Evolutionary conservation across 805 yeast species (phyloP).

Genomic region (Helenozyma baotianmanensis): DNA sequence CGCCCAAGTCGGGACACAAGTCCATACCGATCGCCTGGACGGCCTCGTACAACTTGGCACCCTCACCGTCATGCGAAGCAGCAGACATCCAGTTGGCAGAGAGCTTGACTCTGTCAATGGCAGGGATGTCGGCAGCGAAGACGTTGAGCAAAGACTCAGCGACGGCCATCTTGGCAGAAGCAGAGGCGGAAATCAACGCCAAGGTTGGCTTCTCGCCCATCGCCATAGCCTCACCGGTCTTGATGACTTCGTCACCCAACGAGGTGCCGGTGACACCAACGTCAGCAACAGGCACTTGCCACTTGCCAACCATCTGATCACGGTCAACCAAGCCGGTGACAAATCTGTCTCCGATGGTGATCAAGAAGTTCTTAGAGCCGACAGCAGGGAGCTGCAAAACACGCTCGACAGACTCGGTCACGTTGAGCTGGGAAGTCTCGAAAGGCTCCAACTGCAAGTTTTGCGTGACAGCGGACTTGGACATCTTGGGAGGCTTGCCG

Average conservation of each 20-base stretch:
- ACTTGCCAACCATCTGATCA: slow-evolving; percentile 98
- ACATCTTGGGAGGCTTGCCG: slow-evolving; percentile 96
- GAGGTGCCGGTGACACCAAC: slow-evolving; percentile 95
- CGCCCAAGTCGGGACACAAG: slow-evolving; percentile 87
- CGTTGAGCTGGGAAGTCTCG: slow-evolving; percentile 26
- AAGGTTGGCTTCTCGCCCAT: slow-evolving; percentile 94
- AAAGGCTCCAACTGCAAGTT: slow-evolving; percentile 47
- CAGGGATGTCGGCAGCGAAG: slow-evolving; percentile 82
- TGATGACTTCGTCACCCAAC: slow-evolving; percentile 62
- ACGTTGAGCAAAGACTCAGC: slow-evolving; percentile 90
- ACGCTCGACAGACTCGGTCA: slow-evolving; percentile 69
- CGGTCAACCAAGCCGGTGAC: slow-evolving; percentile 95
- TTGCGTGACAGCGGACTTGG: slow-evolving; percentile 65
- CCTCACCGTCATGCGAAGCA: slow-evolving; percentile 92
- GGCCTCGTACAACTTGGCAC: slow-evolving; percentile 90
- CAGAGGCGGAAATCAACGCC: slow-evolving; percentile 83
- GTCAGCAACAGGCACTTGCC: slow-evolving; percentile 99
- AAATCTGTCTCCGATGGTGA: slow-evolving; percentile 98
- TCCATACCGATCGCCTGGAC: slow-evolving; percentile 95
- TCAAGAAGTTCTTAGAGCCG: slow-evolving; percentile 89
- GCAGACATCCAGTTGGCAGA: slow-evolving; percentile 99
- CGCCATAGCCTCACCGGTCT: slow-evolving; percentile 95
- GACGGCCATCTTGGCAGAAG: slow-evolving; percentile 91
- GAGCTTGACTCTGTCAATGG: slow-evolving; percentile 69
- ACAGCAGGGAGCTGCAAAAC: slow-evolving; percentile 89